Conservation (phyloP, 2,329 filamentous ascomycete genomes). For the Botrytis aclada region DNA sequence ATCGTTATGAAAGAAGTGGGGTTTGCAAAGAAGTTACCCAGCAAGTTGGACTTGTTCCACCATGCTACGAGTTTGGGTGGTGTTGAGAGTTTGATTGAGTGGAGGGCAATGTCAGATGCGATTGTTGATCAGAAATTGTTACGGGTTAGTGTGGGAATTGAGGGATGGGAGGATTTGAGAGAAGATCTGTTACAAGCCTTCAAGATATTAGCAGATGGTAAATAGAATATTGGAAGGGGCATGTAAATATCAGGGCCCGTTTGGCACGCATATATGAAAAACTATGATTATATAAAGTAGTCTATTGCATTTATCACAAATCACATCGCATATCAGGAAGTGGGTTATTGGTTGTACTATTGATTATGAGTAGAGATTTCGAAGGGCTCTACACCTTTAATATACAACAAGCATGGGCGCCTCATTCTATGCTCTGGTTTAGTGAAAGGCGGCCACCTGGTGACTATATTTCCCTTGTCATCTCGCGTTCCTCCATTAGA, state of each 20-base stretch:
- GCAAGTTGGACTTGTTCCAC: slow-evolving; percentile 78
- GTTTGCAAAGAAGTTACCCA: slow-evolving; percentile 68
- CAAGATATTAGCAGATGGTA: slow-evolving; percentile 36
- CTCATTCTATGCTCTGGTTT: neutral
- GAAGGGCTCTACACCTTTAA: neutral
- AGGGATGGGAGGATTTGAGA: slow-evolving; percentile 80
- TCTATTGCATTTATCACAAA: neutral
- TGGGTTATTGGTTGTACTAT: neutral
- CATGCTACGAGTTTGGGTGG: slow-evolving; percentile 93
- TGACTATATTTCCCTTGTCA: neutral
- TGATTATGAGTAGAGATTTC: neutral
- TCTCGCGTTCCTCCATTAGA: neutral
- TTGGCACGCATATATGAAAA: neutral
- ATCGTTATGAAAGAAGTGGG: slow-evolving; percentile 61
- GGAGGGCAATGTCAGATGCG: slow-evolving; percentile 83
- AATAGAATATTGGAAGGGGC: neutral
- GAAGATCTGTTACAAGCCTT: slow-evolving; percentile 70
- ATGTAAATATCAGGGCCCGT: neutral
- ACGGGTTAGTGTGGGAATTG: slow-evolving; percentile 81
- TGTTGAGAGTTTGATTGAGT: slow-evolving; percentile 95
- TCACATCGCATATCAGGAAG: neutral
- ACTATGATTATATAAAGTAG: neutral
- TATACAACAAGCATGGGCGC: neutral
- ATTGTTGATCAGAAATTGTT: slow-evolving; percentile 69
- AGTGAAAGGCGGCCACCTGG: neutral